These are phyloP conservation scores for Limonium bicolor DNA, from an alignment of 148 eudicot species.

Conservation along the genomic window DNA sequence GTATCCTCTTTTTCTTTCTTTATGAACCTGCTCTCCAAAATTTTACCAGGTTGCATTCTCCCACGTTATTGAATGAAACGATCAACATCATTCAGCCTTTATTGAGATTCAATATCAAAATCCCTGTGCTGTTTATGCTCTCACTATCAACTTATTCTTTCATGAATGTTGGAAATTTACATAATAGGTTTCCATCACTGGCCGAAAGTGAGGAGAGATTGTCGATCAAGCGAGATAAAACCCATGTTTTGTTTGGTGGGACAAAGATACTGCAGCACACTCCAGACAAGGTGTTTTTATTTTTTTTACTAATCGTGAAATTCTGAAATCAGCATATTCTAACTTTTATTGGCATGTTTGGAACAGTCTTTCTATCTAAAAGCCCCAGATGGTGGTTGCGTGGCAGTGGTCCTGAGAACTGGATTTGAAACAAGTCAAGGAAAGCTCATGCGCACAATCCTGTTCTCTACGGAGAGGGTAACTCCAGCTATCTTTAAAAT, in stretches of 20 bases:
- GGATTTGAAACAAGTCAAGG: slow-evolving; percentile 99
- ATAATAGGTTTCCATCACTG: slow-evolving; percentile 52
- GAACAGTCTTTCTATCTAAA: slow-evolving; percentile 51
- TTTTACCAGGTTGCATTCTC: neutral
- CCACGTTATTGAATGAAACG: no score
- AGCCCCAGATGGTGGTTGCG: slow-evolving; percentile 97
- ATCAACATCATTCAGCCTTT: no score
- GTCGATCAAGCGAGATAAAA: slow-evolving; percentile 63
- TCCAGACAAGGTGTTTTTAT: slow-evolving; percentile 69
- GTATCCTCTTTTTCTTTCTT: neutral
- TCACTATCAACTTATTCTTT: no score
- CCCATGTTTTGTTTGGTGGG: slow-evolving; percentile 89
- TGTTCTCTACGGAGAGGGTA: slow-evolving; percentile 99
- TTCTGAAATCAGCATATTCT: no score
- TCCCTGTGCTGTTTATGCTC: no score
- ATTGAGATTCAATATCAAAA: no score
- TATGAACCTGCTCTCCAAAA: neutral
- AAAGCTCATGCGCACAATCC: slow-evolving; percentile 91
- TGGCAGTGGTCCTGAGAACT: slow-evolving; percentile 91
- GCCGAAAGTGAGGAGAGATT: slow-evolving; percentile 61
- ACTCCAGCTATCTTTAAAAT: slow-evolving; percentile 3
- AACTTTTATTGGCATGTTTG: slow-evolving; percentile 5
- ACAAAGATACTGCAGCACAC: slow-evolving; percentile 97
- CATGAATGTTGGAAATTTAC: no score
- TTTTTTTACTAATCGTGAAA: neutral